Evolutionary conservation across 1,139 yeast genomes (phyloP).

Genomic region (Kodamaea alishanica): DNA sequence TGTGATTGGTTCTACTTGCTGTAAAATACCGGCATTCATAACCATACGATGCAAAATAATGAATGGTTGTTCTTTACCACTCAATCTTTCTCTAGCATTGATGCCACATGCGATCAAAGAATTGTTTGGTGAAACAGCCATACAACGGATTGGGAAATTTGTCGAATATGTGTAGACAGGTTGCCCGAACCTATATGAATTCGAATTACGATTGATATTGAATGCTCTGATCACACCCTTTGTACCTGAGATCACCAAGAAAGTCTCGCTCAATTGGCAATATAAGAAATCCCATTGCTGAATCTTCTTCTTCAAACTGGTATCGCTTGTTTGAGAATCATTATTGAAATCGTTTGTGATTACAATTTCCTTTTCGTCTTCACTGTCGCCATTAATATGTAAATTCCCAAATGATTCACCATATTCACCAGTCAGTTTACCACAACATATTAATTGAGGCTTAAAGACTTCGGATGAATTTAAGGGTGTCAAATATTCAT

Average conservation of each 20-base stretch:
- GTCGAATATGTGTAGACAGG: conserved; percentile 68
- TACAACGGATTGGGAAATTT: conserved; percentile 73
- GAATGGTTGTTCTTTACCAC: conserved; percentile 76
- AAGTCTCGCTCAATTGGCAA: conserved; percentile 60
- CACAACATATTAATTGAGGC: conserved; percentile 64
- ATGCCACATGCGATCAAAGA: conserved; percentile 74
- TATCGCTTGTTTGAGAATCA: conserved; percentile 18
- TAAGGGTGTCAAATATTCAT: conserved; percentile 34
- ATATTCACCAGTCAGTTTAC: conserved; percentile 64
- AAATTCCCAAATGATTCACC: conserved; percentile 46
- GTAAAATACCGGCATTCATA: conserved; percentile 17
- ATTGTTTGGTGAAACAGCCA: conserved; percentile 66
- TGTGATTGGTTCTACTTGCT: conserved; percentile 54
- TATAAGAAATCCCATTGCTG: conserved; percentile 61
- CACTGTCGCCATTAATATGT: conserved; percentile 17
- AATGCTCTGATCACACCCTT: conserved; percentile 66
- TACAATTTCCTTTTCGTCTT: conserved; percentile 22
- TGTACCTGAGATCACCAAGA: conserved; percentile 69
- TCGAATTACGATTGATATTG: conserved; percentile 42
- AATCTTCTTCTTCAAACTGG: conserved; percentile 24
- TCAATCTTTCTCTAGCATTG: conserved; percentile 68
- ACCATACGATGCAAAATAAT: conserved; percentile 59
- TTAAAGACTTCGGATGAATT: conserved; percentile 23
- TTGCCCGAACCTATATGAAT: conserved; percentile 43
- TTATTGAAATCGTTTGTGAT: conserved; percentile 34